Evolutionary conservation across 139 green algal genomes (phyloP), one percentile per base, ranked within the genome.

Genomic region (Microglena sp.): DNA sequence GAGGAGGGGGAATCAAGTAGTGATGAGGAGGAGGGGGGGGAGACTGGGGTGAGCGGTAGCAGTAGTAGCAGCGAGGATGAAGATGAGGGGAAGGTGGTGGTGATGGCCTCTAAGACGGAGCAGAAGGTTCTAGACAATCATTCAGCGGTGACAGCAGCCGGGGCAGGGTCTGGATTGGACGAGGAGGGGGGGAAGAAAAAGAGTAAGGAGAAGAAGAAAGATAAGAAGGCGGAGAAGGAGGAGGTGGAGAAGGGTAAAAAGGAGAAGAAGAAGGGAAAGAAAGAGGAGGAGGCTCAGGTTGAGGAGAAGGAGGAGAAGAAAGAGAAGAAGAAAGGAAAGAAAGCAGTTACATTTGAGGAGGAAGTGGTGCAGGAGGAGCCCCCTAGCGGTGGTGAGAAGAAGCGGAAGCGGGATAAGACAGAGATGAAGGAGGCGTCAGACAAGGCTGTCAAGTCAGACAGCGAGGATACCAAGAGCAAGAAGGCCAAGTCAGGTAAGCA

Each of bases 1-100:
- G 73, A 69, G 24, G 71, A 77, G 33, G 67, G 68, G 44, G 79
- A 93, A 2, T 83, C 77, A 2, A n/a, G n/a, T n/a, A n/a, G n/a
- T n/a, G n/a, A n/a, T n/a, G 72, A 81, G 22, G 70, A 64, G 1
- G 66, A 69, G 18, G 31, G 29, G 0, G 62, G 29, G 22, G 56
- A 26, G 5, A 46, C 45, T 5, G 55, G 3, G 3, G 55, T 28
- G 2, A 43, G 28, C 7, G 28, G 35, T 5, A 34, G 28, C 44
- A 44, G 44, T 4, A 24, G 46, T 50, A 36, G 8, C 8, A 35
- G 58, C n/a, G 26, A 34, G 3, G 7, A 5, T n/a, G 22, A 45
- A 21, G 56, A 26, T 46, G 31, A 31, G 56, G 4, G 5, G 5
- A 3, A 29, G 56, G 26, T 8, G 22, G 4, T 63, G 8, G 15